Base-by-base conservation (phyloP, 2,329 filamentous ascomycete genomes). In the Fusarium sp. region DNA sequence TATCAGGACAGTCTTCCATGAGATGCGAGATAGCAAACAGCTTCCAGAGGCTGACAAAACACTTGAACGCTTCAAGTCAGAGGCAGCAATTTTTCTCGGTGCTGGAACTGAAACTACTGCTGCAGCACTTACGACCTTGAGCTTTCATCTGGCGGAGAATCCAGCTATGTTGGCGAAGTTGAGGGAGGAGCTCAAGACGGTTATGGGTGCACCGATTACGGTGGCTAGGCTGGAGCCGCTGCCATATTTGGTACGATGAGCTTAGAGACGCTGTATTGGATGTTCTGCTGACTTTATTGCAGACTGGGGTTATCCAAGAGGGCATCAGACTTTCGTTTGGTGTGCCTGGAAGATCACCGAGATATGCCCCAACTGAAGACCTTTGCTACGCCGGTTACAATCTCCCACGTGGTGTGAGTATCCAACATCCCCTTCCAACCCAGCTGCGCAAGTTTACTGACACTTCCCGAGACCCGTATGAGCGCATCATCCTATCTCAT, bases 21-120 rank as follows among this genome's bases (percentile, higher is more conserved):
- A 54, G 40, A 54, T 54, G 51, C 32, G 51, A 46, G 51, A 54
- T 14, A 54, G 51, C 51, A 54, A 54, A 10, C 51, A 54, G 17
- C 51, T 54, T 28, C 40, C 40, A 1, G 9, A 37, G 35, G 51
- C 40, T 2, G 51, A 54, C 2, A 54, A 54, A 22, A 54, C 51
- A 10, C 51, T 54, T 14, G 40, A 47, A 13, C 46, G 51, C 1
- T 54, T 54, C 30, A 54, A 54, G n/a, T 54, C 51, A 14, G 51
- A 54, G 20, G 51, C 51, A 1, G 51, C 51, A 5, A 54, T 54
- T 7, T 54, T 54, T 20, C 20, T 54, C 5, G 51, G 51, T 1
- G 51, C 51, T 7, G 51, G 51, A 0, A 54, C 51, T 28, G 51
- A 54, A 14, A 54, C 51, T 5, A 54, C 51, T 11, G 51, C 51